Conservation (phyloP, 139 green algal genomes). For the Astrephomene gubernaculifera region DNA sequence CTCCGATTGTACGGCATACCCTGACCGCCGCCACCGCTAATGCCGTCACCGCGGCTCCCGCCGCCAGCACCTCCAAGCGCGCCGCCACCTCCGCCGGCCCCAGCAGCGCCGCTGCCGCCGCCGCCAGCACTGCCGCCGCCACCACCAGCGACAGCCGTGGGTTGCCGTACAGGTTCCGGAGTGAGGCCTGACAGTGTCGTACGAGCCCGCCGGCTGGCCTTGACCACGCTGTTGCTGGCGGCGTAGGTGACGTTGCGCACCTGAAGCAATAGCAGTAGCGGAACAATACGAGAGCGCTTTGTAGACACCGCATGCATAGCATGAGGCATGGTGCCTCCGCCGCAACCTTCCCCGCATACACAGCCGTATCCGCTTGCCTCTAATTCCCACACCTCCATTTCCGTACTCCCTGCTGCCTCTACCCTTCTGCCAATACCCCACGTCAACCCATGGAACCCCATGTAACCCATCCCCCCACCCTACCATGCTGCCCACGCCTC, state of each 20-base stretch:
- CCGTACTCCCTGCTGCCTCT: no score
- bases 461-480: no score
- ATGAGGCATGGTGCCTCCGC: no score
- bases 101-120: neutral
- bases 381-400: no score
- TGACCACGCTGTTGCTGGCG: slow-evolving; percentile 58
- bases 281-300: no score
- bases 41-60: neutral
- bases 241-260: slow-evolving; percentile 51
- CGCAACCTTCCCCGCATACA: no score
- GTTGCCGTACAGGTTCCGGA: neutral
- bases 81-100: no score
- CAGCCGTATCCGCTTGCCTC: no score
- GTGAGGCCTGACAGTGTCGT: slow-evolving; percentile 52
- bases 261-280: no score
- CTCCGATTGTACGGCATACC: neutral
- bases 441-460: no score
- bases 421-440: no score
- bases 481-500: slow-evolving; percentile 43
- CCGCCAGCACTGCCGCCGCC: slow-evolving; percentile 5
- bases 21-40: slow-evolving; percentile 6
- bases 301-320: no score
- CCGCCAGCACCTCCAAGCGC: slow-evolving; percentile 1
- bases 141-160: neutral
- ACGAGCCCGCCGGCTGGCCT: slow-evolving; percentile 53